Base-by-base conservation (phyloP, 2,329 filamentous ascomycete species). In the Cladosporium sp. region DNA sequence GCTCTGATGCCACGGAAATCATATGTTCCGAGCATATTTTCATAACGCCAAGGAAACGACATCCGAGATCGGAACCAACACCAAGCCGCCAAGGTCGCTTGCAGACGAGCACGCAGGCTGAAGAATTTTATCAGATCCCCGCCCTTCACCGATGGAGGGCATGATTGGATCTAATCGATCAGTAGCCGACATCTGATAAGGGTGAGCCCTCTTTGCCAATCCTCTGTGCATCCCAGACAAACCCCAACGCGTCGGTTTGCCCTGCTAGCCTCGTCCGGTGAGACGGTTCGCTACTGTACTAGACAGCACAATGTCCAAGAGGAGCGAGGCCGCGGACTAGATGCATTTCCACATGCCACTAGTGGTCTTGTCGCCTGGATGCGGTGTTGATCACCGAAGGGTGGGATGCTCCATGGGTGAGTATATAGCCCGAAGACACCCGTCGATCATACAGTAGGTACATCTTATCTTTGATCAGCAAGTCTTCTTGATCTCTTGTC, bases 111-210 rank as follows among this genome's bases (percentile, higher is more conserved):
- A 35, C 45, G 45, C 38, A 43, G 16, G 16, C 37, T 38, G 44
- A 50, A 50, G 48, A 50, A 32, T 42, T 43, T 50, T 50, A 50
- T 50, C 48, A 28, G 48, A 50, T 50, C 38, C 35, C 48, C 48
- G 48, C 40, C 35, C 38, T 31, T 34, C n/a, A 9, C 48, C 48
- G 40, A 50, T 10, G 11, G n/a, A 18, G 6, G 28, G 22, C 13
- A 11, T 50, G 46, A 50, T 50, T 50, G 48, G 46, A 49, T 49
- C 46, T 49, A 43, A 49, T 49, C 37, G 37, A 49, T 43, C 46
- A 49, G 46, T 35, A 43, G 38, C 6, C 31, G 16, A 34, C n/a
- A 49, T 49, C 46, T 43, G 46, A 49, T 49, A 49, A 49, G 46
- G 40, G 48, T 16, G 40, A 14, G 35, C 35, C 35, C 35, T 38